Evolutionary conservation across 768 basidiomycete species (phyloP).

Genomic region (Mycena kentingensis): DNA sequence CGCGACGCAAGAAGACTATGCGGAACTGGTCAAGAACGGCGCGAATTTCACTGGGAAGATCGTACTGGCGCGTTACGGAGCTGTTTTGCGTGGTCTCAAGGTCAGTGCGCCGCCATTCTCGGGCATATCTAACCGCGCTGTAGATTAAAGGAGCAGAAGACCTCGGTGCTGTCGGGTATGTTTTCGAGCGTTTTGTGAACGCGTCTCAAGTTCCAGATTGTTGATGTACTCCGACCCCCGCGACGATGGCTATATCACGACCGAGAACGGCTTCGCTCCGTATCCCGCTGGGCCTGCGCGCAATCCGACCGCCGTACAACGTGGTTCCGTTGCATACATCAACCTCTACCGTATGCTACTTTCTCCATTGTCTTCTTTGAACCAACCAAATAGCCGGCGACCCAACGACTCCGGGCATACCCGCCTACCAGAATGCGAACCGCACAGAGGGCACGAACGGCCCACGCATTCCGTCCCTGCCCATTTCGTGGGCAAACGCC

Average conservation of each 20-base stretch:
- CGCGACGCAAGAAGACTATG: conserved; percentile 61
- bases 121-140: conserved; percentile 15
- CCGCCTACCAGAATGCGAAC: conserved; percentile 81
- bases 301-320: conserved; percentile 80
- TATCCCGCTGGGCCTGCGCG: conserved; percentile 89
- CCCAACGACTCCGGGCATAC: conserved; percentile 86
- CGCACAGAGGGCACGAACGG: conserved; percentile 61
- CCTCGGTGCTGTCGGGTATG: conserved; percentile 67
- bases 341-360: conserved; percentile 46
- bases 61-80: conserved; percentile 76
- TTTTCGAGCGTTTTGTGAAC: not conserved
- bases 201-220: conserved; percentile 27
- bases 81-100: conserved; percentile 84
- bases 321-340: conserved; percentile 79
- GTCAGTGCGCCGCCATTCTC: conserved; percentile 34
- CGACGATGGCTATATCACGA: conserved; percentile 80
- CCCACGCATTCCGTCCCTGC: conserved; percentile 82
- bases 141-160: conserved; percentile 85
- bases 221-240: conserved; percentile 86
- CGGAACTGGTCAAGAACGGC: conserved; percentile 60
- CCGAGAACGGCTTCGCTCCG: conserved; percentile 71
- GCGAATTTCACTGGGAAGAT: conserved; percentile 77
- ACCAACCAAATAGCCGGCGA: conserved; percentile 47
- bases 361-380: not conserved
- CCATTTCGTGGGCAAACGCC: conserved; percentile 87